Conservation (phyloP, 345 rosid genomes). For the Acer campestre region DNA sequence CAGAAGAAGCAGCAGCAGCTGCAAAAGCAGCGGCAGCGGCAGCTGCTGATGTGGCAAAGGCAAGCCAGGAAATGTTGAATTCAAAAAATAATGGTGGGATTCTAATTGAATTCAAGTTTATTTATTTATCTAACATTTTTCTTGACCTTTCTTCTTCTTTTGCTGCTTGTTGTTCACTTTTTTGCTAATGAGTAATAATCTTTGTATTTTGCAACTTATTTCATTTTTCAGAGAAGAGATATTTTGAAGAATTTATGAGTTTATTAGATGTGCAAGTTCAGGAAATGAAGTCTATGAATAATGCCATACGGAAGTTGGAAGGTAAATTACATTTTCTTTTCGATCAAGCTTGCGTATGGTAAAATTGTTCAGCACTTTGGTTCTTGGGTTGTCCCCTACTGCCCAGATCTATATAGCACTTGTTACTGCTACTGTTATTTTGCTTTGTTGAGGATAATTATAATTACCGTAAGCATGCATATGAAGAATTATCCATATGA, state of each 20-base stretch:
- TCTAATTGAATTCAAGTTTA: background rate
- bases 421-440: background rate
- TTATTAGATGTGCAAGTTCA: slow-evolving; percentile 72
- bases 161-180: slow-evolving; percentile 2
- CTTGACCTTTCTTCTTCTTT: slow-evolving; percentile 14
- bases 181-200: slow-evolving; percentile 8
- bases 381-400: slow-evolving; percentile 12
- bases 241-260: slow-evolving; percentile 60
- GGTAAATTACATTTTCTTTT: slow-evolving; percentile 39
- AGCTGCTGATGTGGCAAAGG: slow-evolving; percentile 87
- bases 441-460: background rate
- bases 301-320: slow-evolving; percentile 64
- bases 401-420: background rate
- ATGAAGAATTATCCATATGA: background rate
- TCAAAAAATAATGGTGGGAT: slow-evolving; percentile 65
- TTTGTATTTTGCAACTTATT: slow-evolving; percentile 15
- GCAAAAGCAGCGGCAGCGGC: slow-evolving; percentile 93
- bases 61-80: slow-evolving; percentile 81
- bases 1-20: slow-evolving; percentile 93
- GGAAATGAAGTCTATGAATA: slow-evolving; percentile 86
- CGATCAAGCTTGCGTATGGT: slow-evolving; percentile 3
- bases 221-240: slow-evolving; percentile 59
- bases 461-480: background rate
- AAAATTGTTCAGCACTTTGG: background rate
- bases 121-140: background rate